Percentiles rank a stretch among this genome's conserved stretches.
Evolutionary conservation across 306 rosid species (phyloP).

Genomic region (Sindora glabra): DNA sequence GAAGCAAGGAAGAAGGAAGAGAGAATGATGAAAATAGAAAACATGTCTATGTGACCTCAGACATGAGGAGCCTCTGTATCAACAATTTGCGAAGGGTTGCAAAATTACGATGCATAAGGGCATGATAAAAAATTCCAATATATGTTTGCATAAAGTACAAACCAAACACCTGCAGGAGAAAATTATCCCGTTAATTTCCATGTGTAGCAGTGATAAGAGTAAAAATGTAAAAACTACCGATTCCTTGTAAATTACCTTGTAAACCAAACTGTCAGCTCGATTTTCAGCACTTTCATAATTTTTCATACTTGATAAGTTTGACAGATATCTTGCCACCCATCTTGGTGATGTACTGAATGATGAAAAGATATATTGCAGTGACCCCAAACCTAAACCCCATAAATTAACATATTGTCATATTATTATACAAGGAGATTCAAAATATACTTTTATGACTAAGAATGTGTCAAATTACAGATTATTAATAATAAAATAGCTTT

Average conservation of each 20-base stretch:
- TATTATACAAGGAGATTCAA: not conserved
- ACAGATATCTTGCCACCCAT: slow-evolving; percentile 73
- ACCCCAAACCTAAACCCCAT: slow-evolving; percentile 69
- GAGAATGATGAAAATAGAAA: not conserved
- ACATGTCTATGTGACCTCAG: slow-evolving; percentile 50
- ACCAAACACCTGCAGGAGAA: slow-evolving; percentile 78
- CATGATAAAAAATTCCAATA: slow-evolving; percentile 94
- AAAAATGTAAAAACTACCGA: not conserved
- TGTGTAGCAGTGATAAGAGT: not conserved
- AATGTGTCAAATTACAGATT: too few relatives aligned
- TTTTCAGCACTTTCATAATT: slow-evolving; percentile 78
- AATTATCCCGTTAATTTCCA: slow-evolving; percentile 8
- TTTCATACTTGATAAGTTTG: slow-evolving; percentile 70
- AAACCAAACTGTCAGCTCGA: slow-evolving; percentile 89
- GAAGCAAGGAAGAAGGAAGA: not conserved
- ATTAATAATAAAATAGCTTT: not conserved
- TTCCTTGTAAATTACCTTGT: slow-evolving; percentile 58
- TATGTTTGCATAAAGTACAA: slow-evolving; percentile 96
- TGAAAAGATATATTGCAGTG: slow-evolving; percentile 65
- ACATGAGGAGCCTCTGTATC: slow-evolving; percentile 85
- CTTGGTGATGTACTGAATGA: slow-evolving; percentile 76
- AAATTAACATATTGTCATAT: slow-evolving; percentile 2
- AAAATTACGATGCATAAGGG: slow-evolving; percentile 83
- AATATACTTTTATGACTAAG: not conserved
- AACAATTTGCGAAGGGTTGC: slow-evolving; percentile 79